Evolutionary conservation across 805 yeast species (phyloP), one percentile per base, ranked within the genome.

Genomic region (Saturnispora dispora): DNA sequence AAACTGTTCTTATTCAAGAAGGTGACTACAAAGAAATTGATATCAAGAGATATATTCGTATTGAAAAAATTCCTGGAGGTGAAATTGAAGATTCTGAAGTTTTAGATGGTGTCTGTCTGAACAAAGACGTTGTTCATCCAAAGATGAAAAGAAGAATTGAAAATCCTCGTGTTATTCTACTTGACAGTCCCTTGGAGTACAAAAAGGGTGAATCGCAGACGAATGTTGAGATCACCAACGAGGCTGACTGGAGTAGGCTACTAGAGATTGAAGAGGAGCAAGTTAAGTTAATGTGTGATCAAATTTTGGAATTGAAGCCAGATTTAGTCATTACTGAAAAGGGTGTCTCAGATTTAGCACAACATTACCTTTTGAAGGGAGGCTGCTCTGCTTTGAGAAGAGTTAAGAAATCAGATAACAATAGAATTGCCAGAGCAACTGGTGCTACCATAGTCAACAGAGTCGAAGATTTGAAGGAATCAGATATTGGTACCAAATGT

Each of bases 141-240:
- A 89, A 90, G 69, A 93, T 93, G 99, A 83, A 83, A 60, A 82
- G 99, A 67, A 64, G 74, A 60, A 85, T 93, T 59, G 86, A 84
- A 66, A 86, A 88, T 63, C 99, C 99, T 47, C 79, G 91, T 57
- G 80, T 93, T 51, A 78, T 93, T 18, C 76, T 93, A 58, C 76
- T 93, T 60, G 99, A 93, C 71, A 90, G 97, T 70, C 97, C 99
- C 11, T 76, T 93, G 61, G 99, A 93, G 71, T 93, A 93, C 73
- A 93, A 93, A 74, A 93, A 93, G 77, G 99, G 99, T 58, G 99
- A 93, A 72, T 89, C 97, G 3, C 99, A 93, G 70, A 93, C 98
- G 50, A 91, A 93, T 70, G 88, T 93, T 59, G 99, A 93, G 73
- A 90, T 93, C 68, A 85, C 96, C 43, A 88, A 88, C 63, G 98